Evolutionary conservation across 2,329 filamentous ascomycete species (phyloP).

Genomic region (Ascochyta fabae): DNA sequence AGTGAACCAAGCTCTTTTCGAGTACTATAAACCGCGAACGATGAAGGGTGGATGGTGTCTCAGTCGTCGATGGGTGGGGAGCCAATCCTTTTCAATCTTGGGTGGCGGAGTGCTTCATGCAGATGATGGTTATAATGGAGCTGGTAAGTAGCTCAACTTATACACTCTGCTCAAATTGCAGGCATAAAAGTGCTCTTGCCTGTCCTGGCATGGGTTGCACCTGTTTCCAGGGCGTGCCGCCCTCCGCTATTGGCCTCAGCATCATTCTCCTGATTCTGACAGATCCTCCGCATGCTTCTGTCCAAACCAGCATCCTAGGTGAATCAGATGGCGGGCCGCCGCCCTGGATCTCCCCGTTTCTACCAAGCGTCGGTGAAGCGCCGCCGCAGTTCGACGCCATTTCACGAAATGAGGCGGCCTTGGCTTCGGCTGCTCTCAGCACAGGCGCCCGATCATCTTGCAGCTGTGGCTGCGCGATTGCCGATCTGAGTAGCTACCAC

Average conservation of each 20-base stretch:
- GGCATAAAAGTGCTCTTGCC: slow-evolving; percentile 36
- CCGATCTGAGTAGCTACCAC: slow-evolving; percentile 35
- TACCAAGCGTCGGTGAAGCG: slow-evolving; percentile 19
- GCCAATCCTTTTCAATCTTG: slow-evolving; percentile 37
- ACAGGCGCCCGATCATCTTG: slow-evolving; percentile 26
- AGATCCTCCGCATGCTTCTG: slow-evolving; percentile 28
- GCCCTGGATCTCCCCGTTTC: slow-evolving; percentile 27
- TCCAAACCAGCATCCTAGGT: slow-evolving; percentile 34
- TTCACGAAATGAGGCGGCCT: slow-evolving; percentile 24
- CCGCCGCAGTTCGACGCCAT: slow-evolving; percentile 23
- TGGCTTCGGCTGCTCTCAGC: slow-evolving; percentile 21
- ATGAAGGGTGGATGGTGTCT: slow-evolving; percentile 32
- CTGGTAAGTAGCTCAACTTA: slow-evolving; percentile 43
- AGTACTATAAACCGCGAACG: slow-evolving; percentile 27
- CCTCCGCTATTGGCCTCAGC: slow-evolving; percentile 43
- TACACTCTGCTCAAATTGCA: slow-evolving; percentile 35
- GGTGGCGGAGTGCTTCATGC: slow-evolving; percentile 38
- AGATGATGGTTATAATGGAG: slow-evolving; percentile 28
- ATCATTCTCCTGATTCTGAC: slow-evolving; percentile 40
- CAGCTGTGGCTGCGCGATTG: slow-evolving; percentile 36
- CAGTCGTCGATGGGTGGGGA: slow-evolving; percentile 28
- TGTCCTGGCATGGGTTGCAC: slow-evolving; percentile 43
- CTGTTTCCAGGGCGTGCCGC: slow-evolving; percentile 37
- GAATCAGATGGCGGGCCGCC: slow-evolving; percentile 33
- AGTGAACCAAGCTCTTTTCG: slow-evolving; percentile 15